Conservation (phyloP, 805 yeast species). For the Candida insectorum region DNA sequence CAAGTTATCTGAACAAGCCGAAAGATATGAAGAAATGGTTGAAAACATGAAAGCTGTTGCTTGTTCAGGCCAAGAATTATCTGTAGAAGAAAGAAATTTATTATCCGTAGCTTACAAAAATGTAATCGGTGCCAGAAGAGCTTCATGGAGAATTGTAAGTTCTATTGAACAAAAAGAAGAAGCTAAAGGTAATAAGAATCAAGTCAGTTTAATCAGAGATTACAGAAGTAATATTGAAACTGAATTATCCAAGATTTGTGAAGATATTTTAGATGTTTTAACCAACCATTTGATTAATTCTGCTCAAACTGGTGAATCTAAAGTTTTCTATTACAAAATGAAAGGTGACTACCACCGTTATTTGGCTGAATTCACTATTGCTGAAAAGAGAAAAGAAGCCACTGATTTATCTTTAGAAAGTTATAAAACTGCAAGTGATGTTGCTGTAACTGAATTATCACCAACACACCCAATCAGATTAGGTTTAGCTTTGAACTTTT, state of each 20-base stretch:
- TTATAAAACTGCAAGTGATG: slow-evolving; percentile 92
- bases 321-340: slow-evolving; percentile 98
- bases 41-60: slow-evolving; percentile 98
- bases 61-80: slow-evolving; percentile 89
- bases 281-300: slow-evolving; percentile 88
- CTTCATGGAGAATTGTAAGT: slow-evolving; percentile 98
- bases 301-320: slow-evolving; percentile 95
- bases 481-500: slow-evolving; percentile 96
- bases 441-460: slow-evolving; percentile 93
- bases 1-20: slow-evolving; percentile 98
- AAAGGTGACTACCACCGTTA: slow-evolving; percentile 99
- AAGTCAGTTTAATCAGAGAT: slow-evolving; percentile 84
- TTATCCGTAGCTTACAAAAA: slow-evolving; percentile 97
- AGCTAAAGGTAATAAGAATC: slow-evolving; percentile 89
- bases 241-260: slow-evolving; percentile 90
- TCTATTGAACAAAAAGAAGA: slow-evolving; percentile 98
- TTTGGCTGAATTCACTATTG: slow-evolving; percentile 92
- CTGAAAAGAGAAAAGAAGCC: slow-evolving; percentile 88
- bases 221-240: slow-evolving; percentile 93
- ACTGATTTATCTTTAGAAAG: slow-evolving; percentile 92
- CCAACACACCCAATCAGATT: slow-evolving; percentile 99
- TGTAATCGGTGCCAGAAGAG: slow-evolving; percentile 98
- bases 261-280: slow-evolving; percentile 85
- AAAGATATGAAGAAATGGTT: slow-evolving; percentile 99
- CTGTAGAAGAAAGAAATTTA: slow-evolving; percentile 96